Percentiles rank a stretch among this genome's conserved stretches.
Evolutionary conservation across 306 rosid genomes (phyloP).

Genomic region (Fagus sylvatica): DNA sequence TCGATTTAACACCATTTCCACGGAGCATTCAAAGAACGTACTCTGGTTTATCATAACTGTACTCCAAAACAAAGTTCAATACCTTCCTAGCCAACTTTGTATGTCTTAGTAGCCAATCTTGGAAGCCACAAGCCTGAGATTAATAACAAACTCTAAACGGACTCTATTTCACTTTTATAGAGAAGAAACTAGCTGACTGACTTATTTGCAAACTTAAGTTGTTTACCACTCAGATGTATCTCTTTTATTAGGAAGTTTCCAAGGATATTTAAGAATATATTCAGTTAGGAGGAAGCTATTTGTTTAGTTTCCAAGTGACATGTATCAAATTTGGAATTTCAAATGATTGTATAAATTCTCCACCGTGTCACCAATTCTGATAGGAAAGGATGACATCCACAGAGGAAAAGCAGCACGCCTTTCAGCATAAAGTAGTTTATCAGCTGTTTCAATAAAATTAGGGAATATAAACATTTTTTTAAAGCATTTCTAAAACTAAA

Average conservation of each 20-base stretch:
- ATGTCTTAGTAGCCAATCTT: too few relatives aligned
- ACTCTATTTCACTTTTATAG: background rate
- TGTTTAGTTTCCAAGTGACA: background rate
- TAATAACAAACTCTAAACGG: background rate
- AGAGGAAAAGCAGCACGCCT: background rate
- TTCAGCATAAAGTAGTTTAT: background rate
- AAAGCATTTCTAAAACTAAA: background rate
- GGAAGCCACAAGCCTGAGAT: background rate
- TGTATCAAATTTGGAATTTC: background rate
- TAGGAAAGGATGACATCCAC: background rate
- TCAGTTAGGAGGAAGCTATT: background rate
- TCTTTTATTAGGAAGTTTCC: background rate
- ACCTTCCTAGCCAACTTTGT: too few relatives aligned
- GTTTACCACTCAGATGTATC: background rate
- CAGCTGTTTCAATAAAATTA: background rate
- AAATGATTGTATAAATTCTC: background rate
- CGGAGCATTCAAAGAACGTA: too few relatives aligned
- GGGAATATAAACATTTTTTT: background rate
- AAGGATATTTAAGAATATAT: background rate
- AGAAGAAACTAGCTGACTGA: background rate
- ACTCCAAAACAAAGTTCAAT: too few relatives aligned
- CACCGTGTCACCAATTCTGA: background rate
- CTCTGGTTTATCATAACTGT: too few relatives aligned
- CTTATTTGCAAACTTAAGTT: background rate
- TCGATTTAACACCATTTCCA: too few relatives aligned